Conservation (phyloP, 257 asterid species). For the Handroanthus guayacan region DNA sequence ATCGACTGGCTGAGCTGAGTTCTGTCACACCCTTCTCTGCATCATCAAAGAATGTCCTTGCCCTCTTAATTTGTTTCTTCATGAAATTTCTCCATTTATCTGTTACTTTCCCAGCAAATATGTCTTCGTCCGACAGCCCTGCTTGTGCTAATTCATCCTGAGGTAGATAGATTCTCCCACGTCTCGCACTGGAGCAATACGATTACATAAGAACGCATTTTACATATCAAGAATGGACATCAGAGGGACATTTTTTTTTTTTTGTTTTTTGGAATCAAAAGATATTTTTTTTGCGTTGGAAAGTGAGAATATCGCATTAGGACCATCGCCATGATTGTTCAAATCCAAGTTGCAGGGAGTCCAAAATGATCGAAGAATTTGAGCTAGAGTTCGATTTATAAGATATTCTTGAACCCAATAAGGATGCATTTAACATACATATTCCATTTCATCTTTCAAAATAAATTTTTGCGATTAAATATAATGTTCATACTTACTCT, state of each 20-base stretch:
- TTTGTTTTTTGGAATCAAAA: not conserved
- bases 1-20: slow-evolving; percentile 93
- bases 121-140: slow-evolving; percentile 88
- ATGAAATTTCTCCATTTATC: slow-evolving; percentile 94
- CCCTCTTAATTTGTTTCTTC: slow-evolving; percentile 93
- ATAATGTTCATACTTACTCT: slow-evolving; percentile 66
- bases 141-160: slow-evolving; percentile 95
- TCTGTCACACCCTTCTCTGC: slow-evolving; percentile 84
- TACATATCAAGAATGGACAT: no score
- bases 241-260: no score
- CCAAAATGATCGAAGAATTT: not conserved
- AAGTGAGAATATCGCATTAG: not conserved
- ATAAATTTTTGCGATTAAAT: not conserved
- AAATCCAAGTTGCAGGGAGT: not conserved
- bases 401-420: not conserved
- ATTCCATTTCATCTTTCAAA: not conserved
- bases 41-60: slow-evolving; percentile 87
- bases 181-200: slow-evolving; percentile 68
- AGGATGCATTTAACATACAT: not conserved
- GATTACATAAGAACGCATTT: not conserved
- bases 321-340: not conserved
- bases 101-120: slow-evolving; percentile 82
- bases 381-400: not conserved
- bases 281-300: not conserved
- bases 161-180: slow-evolving; percentile 94